Conservation (phyloP, 148 eudicot genomes). For the Diospyros kaki region DNA sequence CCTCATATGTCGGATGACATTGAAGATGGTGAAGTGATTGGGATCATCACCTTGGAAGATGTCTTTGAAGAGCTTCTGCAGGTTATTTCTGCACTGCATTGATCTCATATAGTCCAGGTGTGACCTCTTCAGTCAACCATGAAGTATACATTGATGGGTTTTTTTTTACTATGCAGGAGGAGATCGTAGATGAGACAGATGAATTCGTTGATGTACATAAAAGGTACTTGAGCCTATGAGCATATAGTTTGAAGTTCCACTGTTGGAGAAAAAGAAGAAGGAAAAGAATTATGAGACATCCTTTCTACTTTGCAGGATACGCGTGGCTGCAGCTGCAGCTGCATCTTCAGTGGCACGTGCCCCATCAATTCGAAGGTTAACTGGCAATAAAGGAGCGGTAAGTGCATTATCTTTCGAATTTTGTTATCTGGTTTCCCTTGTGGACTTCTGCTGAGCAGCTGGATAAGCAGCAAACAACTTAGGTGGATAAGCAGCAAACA, state of each 20-base stretch:
- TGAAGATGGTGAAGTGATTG: slow-evolving; percentile 91
- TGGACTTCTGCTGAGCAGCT: not conserved
- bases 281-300: not conserved
- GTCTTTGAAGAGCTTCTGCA: slow-evolving; percentile 98
- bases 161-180: slow-evolving; percentile 62
- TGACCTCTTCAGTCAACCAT: not conserved
- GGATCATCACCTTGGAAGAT: slow-evolving; percentile 96
- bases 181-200: slow-evolving; percentile 98
- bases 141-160: slow-evolving; percentile 1
- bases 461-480: too few species aligned
- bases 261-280: not conserved
- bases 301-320: slow-evolving; percentile 62
- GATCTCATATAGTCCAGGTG: not conserved
- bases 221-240: slow-evolving; percentile 39
- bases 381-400: slow-evolving; percentile 59
- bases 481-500: too few species aligned
- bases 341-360: slow-evolving; percentile 85
- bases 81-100: slow-evolving; percentile 29
- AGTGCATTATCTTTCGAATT: slow-evolving; percentile 22
- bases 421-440: not conserved
- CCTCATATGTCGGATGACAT: slow-evolving; percentile 44
- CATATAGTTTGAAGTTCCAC: not conserved
- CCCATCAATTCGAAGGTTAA: slow-evolving; percentile 75
- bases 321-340: slow-evolving; percentile 98
- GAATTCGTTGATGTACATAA: slow-evolving; percentile 93